Conservation (phyloP, 345 rosid species). For the Angophora floribunda region DNA sequence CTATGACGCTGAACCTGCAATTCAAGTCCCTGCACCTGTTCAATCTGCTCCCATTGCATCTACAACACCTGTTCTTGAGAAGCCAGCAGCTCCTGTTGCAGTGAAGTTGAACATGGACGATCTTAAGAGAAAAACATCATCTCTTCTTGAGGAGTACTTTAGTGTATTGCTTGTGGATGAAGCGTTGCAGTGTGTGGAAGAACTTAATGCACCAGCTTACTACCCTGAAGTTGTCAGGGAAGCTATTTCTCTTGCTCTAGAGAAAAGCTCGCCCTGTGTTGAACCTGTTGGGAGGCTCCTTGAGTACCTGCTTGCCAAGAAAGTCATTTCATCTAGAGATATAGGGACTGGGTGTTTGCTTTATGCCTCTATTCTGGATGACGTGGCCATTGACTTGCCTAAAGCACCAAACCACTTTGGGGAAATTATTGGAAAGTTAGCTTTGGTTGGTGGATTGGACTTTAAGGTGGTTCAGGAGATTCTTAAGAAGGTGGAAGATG, state of each 20-base stretch:
- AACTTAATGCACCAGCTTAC: conserved; percentile 52
- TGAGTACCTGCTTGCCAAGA: conserved; percentile 33
- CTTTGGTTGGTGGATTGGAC: conserved; percentile 29
- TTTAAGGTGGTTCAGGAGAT: conserved; percentile 46
- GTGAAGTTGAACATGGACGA: conserved; percentile 25
- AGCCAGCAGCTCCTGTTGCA: conserved; percentile 11
- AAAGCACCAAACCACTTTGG: conserved; percentile 75
- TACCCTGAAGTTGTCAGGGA: conserved; percentile 78
- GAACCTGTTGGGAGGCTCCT: conserved; percentile 41
- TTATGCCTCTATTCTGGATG: conserved; percentile 65
- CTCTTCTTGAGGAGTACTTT: conserved; percentile 74
- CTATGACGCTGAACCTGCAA: conserved; percentile 1
- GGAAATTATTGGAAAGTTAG: conserved; percentile 54
- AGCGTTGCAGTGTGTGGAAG: conserved; percentile 68
- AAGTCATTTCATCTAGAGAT: conserved; percentile 37
- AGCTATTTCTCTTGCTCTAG: conserved; percentile 64
- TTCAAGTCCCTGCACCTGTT: conserved; percentile 2
- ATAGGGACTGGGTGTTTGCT: conserved; percentile 53
- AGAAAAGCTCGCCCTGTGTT: conserved; percentile 54
- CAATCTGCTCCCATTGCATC: conserved; percentile 10
- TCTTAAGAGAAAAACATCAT: conserved; percentile 52
- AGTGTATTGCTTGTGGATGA: conserved; percentile 42
- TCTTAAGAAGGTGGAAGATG: conserved; percentile 61
- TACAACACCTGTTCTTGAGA: conserved; percentile 18
- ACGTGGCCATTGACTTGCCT: conserved; percentile 70